Base-by-base conservation (phyloP, 768 basidiomycete species). In the Nevesoporus exiguus region DNA sequence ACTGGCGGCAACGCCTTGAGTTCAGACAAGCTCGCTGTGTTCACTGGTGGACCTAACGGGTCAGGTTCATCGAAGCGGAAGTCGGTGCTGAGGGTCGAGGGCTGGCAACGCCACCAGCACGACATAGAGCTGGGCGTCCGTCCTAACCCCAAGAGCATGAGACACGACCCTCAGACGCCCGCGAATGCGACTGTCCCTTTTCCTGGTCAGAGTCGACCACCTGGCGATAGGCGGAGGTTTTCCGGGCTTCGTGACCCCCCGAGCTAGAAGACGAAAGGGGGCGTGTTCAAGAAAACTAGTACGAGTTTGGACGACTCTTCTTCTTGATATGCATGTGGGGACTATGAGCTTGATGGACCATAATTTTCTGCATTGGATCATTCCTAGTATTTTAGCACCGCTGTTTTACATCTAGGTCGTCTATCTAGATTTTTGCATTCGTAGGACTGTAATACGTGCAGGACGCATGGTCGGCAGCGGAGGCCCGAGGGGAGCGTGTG, bases 61-160 rank as follows among this genome's bases (percentile, higher is more conserved):
- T n/a, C 68, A 14, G 65, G 73, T 27, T 74, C 80, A 33, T 82
- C 85, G 41, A 83, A 80, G 61, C 81, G 87, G 44, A 68, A 85
- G 68, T 90, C 88, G 39, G 82, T 79, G 66, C 69, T 91, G 76
- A 90, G 90, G 66, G 90, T 92, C 37, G 87, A 90, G 68, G 90
- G 90, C 66, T 92, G 90, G 90, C 85, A 89, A 69, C 80, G 80
- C 58, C 79, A 84, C 61, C 90, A 91, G 66, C 76, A 81, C 49
- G 79, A 82, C 42, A 66, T 68, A 6, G 72, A 71, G 46, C 36
- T 71, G 13, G 69, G 69, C 10, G 14, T 72, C 43, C 71, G 66
- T 1, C 59, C 65, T 3, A 71, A 69, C 2, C 40, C 54, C 4
- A 56, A 43, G 41, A 54, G 58, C 3, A 24, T 60, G 25, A 65